phyloP scores from a whole-genome alignment of 2,329 filamentous ascomycete species.

The Penicillium sp. region DNA sequence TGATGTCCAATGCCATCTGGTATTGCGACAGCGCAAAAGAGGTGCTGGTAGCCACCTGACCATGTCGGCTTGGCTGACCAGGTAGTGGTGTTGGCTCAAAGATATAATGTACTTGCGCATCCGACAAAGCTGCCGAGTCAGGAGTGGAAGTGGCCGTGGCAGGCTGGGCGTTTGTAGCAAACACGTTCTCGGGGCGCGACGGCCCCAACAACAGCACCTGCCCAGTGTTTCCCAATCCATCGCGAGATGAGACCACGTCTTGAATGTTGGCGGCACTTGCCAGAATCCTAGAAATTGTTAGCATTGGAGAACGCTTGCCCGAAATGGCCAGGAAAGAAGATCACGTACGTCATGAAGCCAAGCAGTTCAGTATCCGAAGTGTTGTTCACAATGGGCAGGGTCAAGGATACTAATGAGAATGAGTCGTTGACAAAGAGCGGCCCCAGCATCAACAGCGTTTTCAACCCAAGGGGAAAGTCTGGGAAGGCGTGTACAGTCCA shows the following conservation, averaged over 20 bases:
- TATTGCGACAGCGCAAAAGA: slow-evolving; percentile 66
- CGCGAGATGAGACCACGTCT: slow-evolving; percentile 50
- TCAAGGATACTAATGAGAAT: slow-evolving; percentile 78
- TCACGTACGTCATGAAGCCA: slow-evolving; percentile 79
- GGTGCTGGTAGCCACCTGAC: slow-evolving; percentile 35
- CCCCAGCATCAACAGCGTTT: slow-evolving; percentile 72
- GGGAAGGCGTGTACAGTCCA: slow-evolving; percentile 45
- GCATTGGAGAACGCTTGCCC: background rate
- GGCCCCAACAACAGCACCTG: slow-evolving; percentile 73
- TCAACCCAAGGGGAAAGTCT: slow-evolving; percentile 47
- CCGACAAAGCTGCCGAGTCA: slow-evolving; percentile 45
- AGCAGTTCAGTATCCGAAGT: slow-evolving; percentile 65
- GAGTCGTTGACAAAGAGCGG: slow-evolving; percentile 73
- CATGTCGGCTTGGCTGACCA: slow-evolving; percentile 34
- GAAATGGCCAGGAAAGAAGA: slow-evolving; percentile 46
- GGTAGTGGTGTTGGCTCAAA: slow-evolving; percentile 59
- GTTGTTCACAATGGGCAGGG: slow-evolving; percentile 75
- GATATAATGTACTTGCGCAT: slow-evolving; percentile 58
- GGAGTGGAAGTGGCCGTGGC: slow-evolving; percentile 24
- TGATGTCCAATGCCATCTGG: slow-evolving; percentile 64
- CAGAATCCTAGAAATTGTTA: slow-evolving; percentile 54
- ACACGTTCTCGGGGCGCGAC: slow-evolving; percentile 66
- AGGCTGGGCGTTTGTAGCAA: slow-evolving; percentile 41
- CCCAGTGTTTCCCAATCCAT: slow-evolving; percentile 65
- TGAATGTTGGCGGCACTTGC: slow-evolving; percentile 38